Base-by-base conservation (phyloP, 768 basidiomycete species). In the Boletus vermiculosoides region DNA sequence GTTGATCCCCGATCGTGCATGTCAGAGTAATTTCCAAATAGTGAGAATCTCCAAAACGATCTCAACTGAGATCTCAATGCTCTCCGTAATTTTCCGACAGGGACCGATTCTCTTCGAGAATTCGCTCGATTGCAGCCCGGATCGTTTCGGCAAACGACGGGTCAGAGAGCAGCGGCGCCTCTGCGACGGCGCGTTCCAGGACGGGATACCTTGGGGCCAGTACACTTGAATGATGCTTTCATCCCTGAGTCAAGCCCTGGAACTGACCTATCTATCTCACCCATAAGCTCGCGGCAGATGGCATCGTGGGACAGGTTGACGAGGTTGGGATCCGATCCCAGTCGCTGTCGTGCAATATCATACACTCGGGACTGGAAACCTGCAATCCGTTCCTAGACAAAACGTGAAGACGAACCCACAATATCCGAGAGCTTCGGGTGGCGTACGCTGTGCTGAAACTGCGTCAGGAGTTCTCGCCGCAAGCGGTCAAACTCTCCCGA, bases 401-500 rank as follows among this genome's bases (percentile, higher is more conserved):
- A 6, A 12, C 39, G 13, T 60, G 22, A 60, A 51, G 28, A 28
- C 25, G 23, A 4, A 6, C 15, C 3, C 39, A n/a, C 5, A 37
- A 10, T 10, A 41, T 20, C 22, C 33, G 3, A 34, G 39, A 18
- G 4, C 8, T 39, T 10, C 16, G 6, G 20, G 58, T n/a, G 56
- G 55, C 83, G 57, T 69, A 88, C 88, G 64, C 83, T 80, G 61
- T 75, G 78, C 62, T 83, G 81, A 68, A 88, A 88, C 63, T 84
- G 76, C 7, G 77, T 64, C 37, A 90, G 69, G 23, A 91, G 73
- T 70, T 90, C 83, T 49, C 82, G 80, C 48, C 88, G 79, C 59
- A 90, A 67, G 23, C 85, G 82, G 62, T 90, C 88, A 61, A 89
- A 90, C 72, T 90, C 87, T 30, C 88, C 88, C 12, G 87, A 87